Percentiles rank a stretch among this genome's conserved stretches.
phyloP scores from a whole-genome alignment of 225 moss, liverwort and hornwort genomes.

The Takakia lepidozioides region DNA sequence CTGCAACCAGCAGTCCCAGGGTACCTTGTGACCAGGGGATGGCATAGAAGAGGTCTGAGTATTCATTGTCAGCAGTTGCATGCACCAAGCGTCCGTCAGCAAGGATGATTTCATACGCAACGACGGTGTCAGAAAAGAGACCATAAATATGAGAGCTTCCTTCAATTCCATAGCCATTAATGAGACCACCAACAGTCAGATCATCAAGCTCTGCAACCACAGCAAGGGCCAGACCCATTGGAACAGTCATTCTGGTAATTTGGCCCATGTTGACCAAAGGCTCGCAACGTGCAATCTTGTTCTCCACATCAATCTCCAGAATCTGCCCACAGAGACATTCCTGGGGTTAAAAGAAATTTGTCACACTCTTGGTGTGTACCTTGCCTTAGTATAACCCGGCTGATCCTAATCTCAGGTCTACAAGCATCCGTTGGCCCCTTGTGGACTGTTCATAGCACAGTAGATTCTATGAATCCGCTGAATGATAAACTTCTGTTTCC shows the following conservation, averaged over 20 bases:
- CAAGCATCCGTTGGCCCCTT: too few species aligned
- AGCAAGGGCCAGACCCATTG: conserved; percentile 73
- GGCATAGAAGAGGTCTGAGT: conserved; percentile 70
- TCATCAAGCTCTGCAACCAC: conserved; percentile 98
- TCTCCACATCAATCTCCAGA: conserved; percentile 61
- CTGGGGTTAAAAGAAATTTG: too few species aligned
- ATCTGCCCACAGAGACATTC: too few species aligned
- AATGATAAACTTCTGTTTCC: too few species aligned
- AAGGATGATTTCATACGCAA: conserved; percentile 83
- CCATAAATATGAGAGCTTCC: conserved; percentile 97
- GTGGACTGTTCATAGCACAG: too few species aligned
- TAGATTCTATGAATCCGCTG: too few species aligned
- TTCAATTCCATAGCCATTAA: conserved; percentile 96
- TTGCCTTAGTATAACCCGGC: too few species aligned
- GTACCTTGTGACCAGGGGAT: conserved; percentile 99
- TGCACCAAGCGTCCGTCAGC: conserved; percentile 80
- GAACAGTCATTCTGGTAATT: conserved; percentile 76
- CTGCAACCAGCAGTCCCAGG: conserved; percentile 78
- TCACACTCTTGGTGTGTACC: too few species aligned
- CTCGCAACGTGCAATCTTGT: conserved; percentile 77
- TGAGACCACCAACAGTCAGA: conserved; percentile 89
- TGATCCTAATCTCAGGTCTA: too few species aligned
- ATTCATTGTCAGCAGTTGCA: conserved; percentile 84
- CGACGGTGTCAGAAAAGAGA: conserved; percentile 87
- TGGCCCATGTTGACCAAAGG: conserved; percentile 95